A percentile compares a stretch with the other conserved stretches of the same genome.
These are phyloP conservation scores for Fusarium irregulare DNA, from an alignment of 2,329 filamentous ascomycete genomes.

Conservation along the genomic window DNA sequence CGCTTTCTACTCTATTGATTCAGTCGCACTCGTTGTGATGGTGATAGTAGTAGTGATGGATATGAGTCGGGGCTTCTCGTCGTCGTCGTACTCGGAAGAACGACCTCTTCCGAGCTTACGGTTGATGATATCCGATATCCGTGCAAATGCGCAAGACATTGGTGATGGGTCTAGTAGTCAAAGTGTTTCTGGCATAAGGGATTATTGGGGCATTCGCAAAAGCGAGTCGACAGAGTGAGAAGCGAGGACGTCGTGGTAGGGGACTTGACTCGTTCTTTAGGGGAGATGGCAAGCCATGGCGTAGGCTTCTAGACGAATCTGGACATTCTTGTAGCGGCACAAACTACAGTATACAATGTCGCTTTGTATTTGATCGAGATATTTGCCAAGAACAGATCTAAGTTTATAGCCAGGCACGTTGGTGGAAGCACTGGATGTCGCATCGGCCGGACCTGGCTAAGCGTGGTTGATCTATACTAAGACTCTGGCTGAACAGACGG, in stretches of 20 bases:
- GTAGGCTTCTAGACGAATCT: slow-evolving; percentile 1
- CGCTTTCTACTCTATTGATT: slow-evolving; percentile 1
- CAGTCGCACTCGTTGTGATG: slow-evolving; percentile 26
- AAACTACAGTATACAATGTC: neutral
- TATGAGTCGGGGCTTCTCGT: slow-evolving; percentile 32
- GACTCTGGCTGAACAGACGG: neutral
- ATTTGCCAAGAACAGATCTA: neutral
- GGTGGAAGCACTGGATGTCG: neutral
- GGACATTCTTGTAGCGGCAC: neutral
- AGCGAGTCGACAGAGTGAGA: neutral
- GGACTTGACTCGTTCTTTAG: slow-evolving; percentile 10
- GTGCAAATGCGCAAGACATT: slow-evolving; percentile 37
- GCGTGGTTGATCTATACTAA: neutral
- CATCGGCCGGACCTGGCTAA: slow-evolving; percentile 20
- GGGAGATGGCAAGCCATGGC: slow-evolving; percentile 10
- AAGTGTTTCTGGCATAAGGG: slow-evolving; percentile 8
- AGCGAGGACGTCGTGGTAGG: neutral
- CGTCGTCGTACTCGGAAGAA: slow-evolving; percentile 18
- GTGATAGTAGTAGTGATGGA: slow-evolving; percentile 35
- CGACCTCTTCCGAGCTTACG: slow-evolving; percentile 35
- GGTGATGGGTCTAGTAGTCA: neutral
- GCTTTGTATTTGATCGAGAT: neutral
- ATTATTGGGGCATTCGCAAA: neutral
- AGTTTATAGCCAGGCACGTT: slow-evolving; percentile 2
- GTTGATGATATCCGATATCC: slow-evolving; percentile 36